Base-by-base conservation (phyloP, 768 basidiomycete genomes). In the Leccinum olivaceopallidum region DNA sequence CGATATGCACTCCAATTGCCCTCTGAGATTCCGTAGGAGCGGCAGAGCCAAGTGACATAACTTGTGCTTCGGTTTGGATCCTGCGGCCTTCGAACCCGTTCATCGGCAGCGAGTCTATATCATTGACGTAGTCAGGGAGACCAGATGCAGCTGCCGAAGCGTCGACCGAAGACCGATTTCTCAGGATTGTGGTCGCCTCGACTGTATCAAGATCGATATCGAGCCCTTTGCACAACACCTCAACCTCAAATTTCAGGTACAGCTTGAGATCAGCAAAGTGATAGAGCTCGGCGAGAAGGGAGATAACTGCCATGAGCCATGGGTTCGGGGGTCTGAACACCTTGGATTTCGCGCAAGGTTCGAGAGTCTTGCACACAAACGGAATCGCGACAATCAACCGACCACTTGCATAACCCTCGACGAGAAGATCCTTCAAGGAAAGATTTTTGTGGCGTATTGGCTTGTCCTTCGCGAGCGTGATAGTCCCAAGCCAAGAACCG, bases 181-280 rank as follows among this genome's bases (percentile, higher is more conserved):
- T 86, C 22, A 99, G 79, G 55, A 95, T 83, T 5, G 83, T 88
- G 6, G 94, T 88, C 3, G 91, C 89, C 70, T 96, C 92, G 51
- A 98, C 81, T 7, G 86, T 74, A 69, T 91, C 92, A 30, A 98
- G 83, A 67, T 94, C 88, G 65, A 99, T 85, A 30, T 93, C 88
- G 34, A 99, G 85, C 34, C 85, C 85, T 73, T 94, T 95, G 82
- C 96, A 98, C 20, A 98, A 79, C 42, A 98, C 88, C 75, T 99
- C 97, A 57, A 99, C 98, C 76, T 98, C 97, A 70, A 99, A 99
- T 76, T 98, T 98, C 72, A 95, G 83, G 71, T 98, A 97, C 58
- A 98, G 80, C 76, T 96, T 96, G 62, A 98, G 82, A 67, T 98
- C 95, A 5, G 94, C 96, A 68, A 89, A 95, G 72, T 95, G 92